Evolutionary conservation across 331 rosid species (phyloP).

Genomic region (Phaseolus coccineus): DNA sequence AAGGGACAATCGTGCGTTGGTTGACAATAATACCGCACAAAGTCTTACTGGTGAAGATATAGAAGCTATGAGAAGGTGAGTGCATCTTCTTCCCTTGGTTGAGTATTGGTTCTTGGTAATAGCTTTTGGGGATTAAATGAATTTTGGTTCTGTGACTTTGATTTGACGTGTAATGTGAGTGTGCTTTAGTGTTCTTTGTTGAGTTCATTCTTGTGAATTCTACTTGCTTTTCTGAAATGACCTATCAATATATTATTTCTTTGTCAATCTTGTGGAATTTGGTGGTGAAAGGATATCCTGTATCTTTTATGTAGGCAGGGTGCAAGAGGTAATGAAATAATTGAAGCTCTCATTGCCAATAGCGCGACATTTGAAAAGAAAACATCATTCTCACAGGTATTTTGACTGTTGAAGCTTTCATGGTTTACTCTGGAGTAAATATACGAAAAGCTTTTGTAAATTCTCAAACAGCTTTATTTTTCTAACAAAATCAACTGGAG

Average conservation of each 20-base stretch:
- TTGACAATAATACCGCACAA: conserved; percentile 89
- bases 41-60: conserved; percentile 91
- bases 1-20: conserved; percentile 74
- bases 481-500: no score
- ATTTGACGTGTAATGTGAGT: not conserved
- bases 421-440: conserved; percentile 24
- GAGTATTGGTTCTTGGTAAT: not conserved
- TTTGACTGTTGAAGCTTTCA: conserved; percentile 9
- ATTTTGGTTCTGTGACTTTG: conserved; percentile 1
- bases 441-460: not conserved
- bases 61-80: conserved; percentile 79
- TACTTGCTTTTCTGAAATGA: not conserved
- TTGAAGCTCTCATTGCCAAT: conserved; percentile 91
- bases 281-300: conserved; percentile 5
- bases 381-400: conserved; percentile 93
- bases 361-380: conserved; percentile 94
- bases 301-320: conserved; percentile 73
- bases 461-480: no score
- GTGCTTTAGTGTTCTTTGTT: not conserved
- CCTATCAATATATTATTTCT: not conserved
- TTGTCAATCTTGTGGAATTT: not conserved
- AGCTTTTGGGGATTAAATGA: not conserved
- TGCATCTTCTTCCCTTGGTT: conserved; percentile 6
- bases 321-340: conserved; percentile 85
- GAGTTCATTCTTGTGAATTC: not conserved